These are phyloP conservation scores for Penicillium capsulatum DNA, from an alignment of 2,329 filamentous ascomycete genomes.

Conservation along the genomic window DNA sequence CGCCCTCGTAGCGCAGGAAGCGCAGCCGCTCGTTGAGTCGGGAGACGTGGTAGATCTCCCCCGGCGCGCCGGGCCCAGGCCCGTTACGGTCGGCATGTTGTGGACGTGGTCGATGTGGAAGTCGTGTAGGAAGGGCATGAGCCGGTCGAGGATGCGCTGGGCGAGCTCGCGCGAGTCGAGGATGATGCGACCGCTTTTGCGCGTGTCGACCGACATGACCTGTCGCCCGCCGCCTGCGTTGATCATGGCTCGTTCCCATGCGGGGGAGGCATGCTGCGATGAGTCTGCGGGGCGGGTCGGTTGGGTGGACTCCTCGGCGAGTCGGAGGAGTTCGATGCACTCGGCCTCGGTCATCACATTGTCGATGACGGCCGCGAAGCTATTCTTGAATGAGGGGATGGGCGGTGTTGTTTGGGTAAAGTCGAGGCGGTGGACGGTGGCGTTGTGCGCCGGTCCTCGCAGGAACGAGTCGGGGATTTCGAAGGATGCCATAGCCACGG, in stretches of 20 bases:
- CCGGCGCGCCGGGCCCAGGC: slow-evolving; percentile 41
- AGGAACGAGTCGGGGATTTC: slow-evolving; percentile 26
- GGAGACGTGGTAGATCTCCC: slow-evolving; percentile 34
- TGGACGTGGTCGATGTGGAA: slow-evolving; percentile 45
- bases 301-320: slow-evolving; percentile 46
- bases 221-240: slow-evolving; percentile 62
- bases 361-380: slow-evolving; percentile 61
- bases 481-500: slow-evolving; percentile 6
- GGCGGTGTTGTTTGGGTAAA: slow-evolving; percentile 45
- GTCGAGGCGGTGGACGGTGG: slow-evolving; percentile 51
- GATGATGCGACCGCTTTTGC: slow-evolving; percentile 73
- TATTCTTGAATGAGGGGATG: slow-evolving; percentile 51
- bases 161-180: slow-evolving; percentile 64
- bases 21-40: slow-evolving; percentile 68
- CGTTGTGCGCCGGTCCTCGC: slow-evolving; percentile 35
- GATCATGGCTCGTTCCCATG: slow-evolving; percentile 69
- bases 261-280: slow-evolving; percentile 18
- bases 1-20: slow-evolving; percentile 67
- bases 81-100: slow-evolving; percentile 42
- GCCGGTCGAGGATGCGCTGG: slow-evolving; percentile 58
- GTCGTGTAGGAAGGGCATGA: slow-evolving; percentile 45
- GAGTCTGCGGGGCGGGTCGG: not conserved
- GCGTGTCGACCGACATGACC: slow-evolving; percentile 52
- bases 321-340: slow-evolving; percentile 55
- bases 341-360: slow-evolving; percentile 60